A percentile compares a stretch with the other conserved stretches of the same genome.
Evolutionary conservation across 371 early-diverging fungal genomes (phyloP).

Genomic region (Cokeromyces recurvatus): DNA sequence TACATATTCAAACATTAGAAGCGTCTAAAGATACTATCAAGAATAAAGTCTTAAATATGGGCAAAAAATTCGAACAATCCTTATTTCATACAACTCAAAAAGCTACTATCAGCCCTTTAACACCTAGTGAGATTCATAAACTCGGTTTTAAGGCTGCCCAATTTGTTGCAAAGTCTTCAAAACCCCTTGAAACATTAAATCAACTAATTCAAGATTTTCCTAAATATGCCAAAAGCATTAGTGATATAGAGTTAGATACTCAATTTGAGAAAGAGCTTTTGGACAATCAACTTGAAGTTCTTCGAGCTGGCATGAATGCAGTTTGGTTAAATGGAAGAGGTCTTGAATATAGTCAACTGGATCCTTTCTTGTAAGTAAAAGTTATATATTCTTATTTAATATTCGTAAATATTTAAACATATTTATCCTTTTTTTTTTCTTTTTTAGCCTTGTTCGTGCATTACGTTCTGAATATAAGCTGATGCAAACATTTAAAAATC

Average conservation of each 20-base stretch:
- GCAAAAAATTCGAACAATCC: constrained; percentile 26
- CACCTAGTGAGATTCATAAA: constrained; percentile 54
- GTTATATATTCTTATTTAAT: not conserved
- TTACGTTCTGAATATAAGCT: constrained; percentile 23
- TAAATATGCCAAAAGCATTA: constrained; percentile 72
- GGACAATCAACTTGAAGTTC: constrained; percentile 23
- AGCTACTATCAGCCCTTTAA: constrained; percentile 59
- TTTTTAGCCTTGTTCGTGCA: constrained; percentile 21
- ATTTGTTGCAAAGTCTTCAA: constrained; percentile 50
- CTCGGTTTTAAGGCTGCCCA: constrained; percentile 67
- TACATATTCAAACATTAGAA: no score
- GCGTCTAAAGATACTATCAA: constrained; percentile 17
- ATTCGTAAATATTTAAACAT: not conserved
- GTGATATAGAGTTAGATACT: constrained; percentile 33
- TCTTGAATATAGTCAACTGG: constrained; percentile 49
- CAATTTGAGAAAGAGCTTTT: constrained; percentile 26
- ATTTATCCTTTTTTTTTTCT: no score
- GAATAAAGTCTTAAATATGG: constrained; percentile 19
- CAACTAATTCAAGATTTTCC: constrained; percentile 80
- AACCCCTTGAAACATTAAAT: constrained; percentile 60
- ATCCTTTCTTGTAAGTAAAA: constrained; percentile 60
- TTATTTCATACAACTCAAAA: constrained; percentile 31
- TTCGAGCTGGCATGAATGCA: constrained; percentile 29
- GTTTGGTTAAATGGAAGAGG: constrained; percentile 70
- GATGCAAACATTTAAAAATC: constrained; percentile 39